Percentiles rank a stretch among this genome's conserved stretches.
These are phyloP conservation scores for Hypoxylon fuscum DNA, from an alignment of 495 filamentous ascomycete species.

Conservation along the genomic window DNA sequence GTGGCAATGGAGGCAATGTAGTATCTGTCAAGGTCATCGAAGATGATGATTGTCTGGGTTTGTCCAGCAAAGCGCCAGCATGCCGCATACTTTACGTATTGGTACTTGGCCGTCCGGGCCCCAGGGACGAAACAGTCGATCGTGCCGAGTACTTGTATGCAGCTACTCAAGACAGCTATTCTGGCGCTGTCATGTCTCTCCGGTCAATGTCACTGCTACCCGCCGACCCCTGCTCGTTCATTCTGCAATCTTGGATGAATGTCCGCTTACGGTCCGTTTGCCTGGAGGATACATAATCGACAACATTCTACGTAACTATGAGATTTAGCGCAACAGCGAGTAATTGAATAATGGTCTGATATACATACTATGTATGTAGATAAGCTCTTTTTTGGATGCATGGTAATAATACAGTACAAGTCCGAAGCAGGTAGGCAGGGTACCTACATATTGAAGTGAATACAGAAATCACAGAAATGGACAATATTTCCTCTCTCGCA, in stretches of 20 bases:
- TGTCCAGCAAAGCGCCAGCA: neutral
- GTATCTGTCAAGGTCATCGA: conserved; percentile 11
- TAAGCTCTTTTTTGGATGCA: conserved; percentile 9
- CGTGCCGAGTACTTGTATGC: conserved; percentile 20
- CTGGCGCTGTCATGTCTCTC: conserved; percentile 16
- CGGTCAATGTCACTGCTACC: conserved; percentile 24
- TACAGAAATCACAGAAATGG: too few species aligned
- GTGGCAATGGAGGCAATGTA: conserved; percentile 4
- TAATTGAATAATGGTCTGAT: too few species aligned
- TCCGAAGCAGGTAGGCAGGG: too few species aligned
- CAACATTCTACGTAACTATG: conserved; percentile 5
- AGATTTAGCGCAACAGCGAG: conserved; percentile 13
- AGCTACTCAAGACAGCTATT: conserved; percentile 12
- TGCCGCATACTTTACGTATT: conserved; percentile 4
- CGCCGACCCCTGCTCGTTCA: conserved; percentile 29
- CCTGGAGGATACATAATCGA: conserved; percentile 9
- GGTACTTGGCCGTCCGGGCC: conserved; percentile 11
- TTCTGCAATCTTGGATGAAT: conserved; percentile 42
- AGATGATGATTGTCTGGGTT: neutral
- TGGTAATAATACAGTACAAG: neutral
- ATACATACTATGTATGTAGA: too few species aligned
- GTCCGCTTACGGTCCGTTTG: conserved; percentile 30
- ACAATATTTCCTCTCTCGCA: neutral
- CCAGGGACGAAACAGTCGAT: conserved; percentile 18
- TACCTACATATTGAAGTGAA: too few species aligned